Evolutionary conservation across 78 protist species (phyloP).

Genomic region (Thecamonas trahens): DNA sequence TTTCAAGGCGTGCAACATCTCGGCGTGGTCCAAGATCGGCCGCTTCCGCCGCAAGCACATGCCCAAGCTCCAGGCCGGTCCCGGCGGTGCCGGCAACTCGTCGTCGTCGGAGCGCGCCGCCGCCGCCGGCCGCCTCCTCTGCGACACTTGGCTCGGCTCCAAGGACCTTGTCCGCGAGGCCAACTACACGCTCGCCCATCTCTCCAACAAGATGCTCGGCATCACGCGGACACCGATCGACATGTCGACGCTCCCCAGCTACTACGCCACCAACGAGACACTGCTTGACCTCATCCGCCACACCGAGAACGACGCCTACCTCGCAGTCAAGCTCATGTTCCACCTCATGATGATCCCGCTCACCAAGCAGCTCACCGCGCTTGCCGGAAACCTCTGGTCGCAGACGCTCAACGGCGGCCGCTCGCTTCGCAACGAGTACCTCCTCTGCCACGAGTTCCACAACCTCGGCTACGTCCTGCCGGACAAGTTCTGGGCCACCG

Average conservation of each 20-base stretch:
- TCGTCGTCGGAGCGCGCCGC: slow-evolving; percentile 20
- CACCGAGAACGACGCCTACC: slow-evolving; percentile 64
- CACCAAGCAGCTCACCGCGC: slow-evolving; percentile 84
- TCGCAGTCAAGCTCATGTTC: slow-evolving; percentile 53
- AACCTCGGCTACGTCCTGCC: slow-evolving; percentile 68
- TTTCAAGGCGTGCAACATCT: slow-evolving; percentile 37
- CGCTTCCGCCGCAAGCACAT: slow-evolving; percentile 37
- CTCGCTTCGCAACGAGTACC: slow-evolving; percentile 94
- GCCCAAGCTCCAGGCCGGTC: slow-evolving; percentile 26
- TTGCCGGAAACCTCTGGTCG: slow-evolving; percentile 85
- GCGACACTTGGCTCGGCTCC: slow-evolving; percentile 61
- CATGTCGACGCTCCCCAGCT: background rate
- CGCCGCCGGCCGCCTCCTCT: slow-evolving; percentile 59
- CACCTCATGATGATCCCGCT: slow-evolving; percentile 79
- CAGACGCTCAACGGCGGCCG: slow-evolving; percentile 77
- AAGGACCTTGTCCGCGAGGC: slow-evolving; percentile 48
- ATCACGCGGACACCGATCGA: slow-evolving; percentile 18
- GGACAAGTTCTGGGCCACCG: slow-evolving; percentile 44
- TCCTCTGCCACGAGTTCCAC: slow-evolving; percentile 89
- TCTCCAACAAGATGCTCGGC: slow-evolving; percentile 59
- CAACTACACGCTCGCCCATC: slow-evolving; percentile 57
- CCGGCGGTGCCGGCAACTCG: slow-evolving; percentile 1
- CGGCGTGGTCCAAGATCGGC: slow-evolving; percentile 81
- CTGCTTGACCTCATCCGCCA: slow-evolving; percentile 8
- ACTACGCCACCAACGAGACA: background rate